phyloP scores from a whole-genome alignment of 768 basidiomycete species.

The Trichaptum fuscoviolaceum region DNA sequence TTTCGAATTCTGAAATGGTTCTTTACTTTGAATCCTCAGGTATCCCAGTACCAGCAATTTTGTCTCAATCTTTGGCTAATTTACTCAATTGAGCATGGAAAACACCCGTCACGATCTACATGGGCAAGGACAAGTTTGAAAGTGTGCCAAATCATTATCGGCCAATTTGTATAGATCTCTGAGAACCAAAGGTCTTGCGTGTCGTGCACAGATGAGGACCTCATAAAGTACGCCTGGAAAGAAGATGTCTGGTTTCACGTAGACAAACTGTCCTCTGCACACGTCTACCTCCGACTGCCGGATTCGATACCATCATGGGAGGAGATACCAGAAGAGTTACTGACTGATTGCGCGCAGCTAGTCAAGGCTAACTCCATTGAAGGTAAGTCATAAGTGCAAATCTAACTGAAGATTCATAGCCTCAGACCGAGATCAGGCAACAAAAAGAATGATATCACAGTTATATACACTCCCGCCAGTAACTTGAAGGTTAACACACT shows the following conservation, averaged over 20 bases:
- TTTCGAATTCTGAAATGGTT: constrained; percentile 36
- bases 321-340: constrained; percentile 67
- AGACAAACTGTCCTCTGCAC: constrained; percentile 94
- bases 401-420: neutral
- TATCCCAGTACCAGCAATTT: constrained; percentile 15
- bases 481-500: constrained; percentile 73
- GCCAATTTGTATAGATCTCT: neutral
- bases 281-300: constrained; percentile 92
- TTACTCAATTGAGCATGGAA: constrained; percentile 26
- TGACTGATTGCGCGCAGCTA: constrained; percentile 87
- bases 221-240: constrained; percentile 90
- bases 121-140: constrained; percentile 97
- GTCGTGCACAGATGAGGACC: constrained; percentile 74
- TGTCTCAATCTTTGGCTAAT: constrained; percentile 2
- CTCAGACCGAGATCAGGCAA: constrained; percentile 53
- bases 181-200: neutral
- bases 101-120: constrained; percentile 75
- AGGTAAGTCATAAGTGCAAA: constrained; percentile 39
- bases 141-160: constrained; percentile 46
- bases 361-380: constrained; percentile 98
- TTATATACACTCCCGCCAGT: constrained; percentile 90
- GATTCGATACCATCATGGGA: constrained; percentile 77
- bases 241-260: constrained; percentile 95
- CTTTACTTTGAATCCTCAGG: constrained; percentile 58
- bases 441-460: constrained; percentile 88